Base-by-base conservation (phyloP, 805 yeast genomes). In the Candida hungchunana region DNA sequence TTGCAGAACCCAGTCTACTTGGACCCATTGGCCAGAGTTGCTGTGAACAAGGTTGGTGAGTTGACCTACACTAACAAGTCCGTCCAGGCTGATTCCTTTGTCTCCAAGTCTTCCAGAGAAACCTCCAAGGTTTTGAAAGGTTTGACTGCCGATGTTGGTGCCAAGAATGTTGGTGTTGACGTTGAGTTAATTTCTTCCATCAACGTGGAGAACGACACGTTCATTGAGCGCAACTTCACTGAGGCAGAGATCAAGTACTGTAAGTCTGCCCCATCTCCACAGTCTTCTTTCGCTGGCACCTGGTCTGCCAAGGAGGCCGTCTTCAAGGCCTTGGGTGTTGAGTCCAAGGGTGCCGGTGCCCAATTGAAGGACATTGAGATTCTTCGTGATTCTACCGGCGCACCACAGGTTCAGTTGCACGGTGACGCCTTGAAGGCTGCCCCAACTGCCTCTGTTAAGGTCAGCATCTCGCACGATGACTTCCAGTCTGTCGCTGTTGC, bases 231-330 rank as follows among this genome's bases (percentile, higher is more conserved):
- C 59, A 93, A 93, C 72, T 93, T 89, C 73, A 89, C 97, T 29
- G 67, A 59, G 7, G 68, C 63, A 13, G 99, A 93, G 69, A 79
- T 81, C 48, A 69, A 66, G 23, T 93, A 93, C 71, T 88, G 97
- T 62, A 49, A 62, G 42, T 57, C 67, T 22, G 78, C 96, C 21
- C 71, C 97, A 28, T 72, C 73, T 47, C 85, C 93, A 34, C 83
- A 78, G 55, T 86, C 97, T 11, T 86, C 97, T 4, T 93, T 75
- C 64, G 88, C 98, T 18, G 99, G 99, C 31, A 83, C 95, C 29
- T 93, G 99, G 99, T 86, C 96, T 20, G 98, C 98, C 29, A 93
- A 93, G 67, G 99, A 93, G 69, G 98, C 99, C 28, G 97, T 89
- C 23, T 93, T 93, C 80, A 93, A 93, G 70, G 85, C 96, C 14